Conservation (phyloP, 2,329 filamentous ascomycete genomes). For the Aspergillus tamarii region DNA sequence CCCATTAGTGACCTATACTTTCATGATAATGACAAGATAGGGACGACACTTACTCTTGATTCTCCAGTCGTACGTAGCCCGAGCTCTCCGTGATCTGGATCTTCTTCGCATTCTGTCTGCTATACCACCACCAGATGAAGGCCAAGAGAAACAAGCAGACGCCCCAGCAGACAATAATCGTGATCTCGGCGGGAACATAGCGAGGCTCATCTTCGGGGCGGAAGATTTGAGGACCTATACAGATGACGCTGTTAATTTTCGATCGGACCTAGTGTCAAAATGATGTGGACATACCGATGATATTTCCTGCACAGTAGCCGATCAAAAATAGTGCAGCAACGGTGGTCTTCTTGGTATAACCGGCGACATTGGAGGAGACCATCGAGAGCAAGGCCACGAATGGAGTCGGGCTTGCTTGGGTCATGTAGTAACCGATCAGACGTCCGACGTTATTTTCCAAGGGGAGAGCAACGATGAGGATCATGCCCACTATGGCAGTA, state of each 20-base stretch:
- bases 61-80: constrained; percentile 64
- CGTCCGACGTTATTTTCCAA: constrained; percentile 60
- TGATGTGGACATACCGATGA: constrained; percentile 51
- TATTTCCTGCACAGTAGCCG: constrained; percentile 57
- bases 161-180: constrained; percentile 63
- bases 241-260: constrained; percentile 11
- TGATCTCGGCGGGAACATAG: constrained; percentile 67
- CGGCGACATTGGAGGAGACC: constrained; percentile 63
- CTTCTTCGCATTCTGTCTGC: constrained; percentile 63
- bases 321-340: constrained; percentile 54
- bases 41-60: constrained; percentile 61
- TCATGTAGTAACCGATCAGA: constrained; percentile 68
- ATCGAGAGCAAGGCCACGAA: constrained; percentile 68
- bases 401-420: constrained; percentile 60
- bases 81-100: constrained; percentile 54
- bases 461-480: constrained; percentile 67
- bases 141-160: constrained; percentile 57
- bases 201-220: constrained; percentile 58
- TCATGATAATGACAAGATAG: neutral
- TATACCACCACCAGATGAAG: constrained; percentile 67
- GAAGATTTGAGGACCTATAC: constrained; percentile 59
- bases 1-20: constrained; percentile 8
- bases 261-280: neutral
- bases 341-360: constrained; percentile 59
- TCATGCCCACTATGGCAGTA: constrained; percentile 61